A percentile compares a stretch with the other conserved stretches of the same genome.
Conservation (phyloP, 331 rosid species). For the Dryas integrifolia region DNA sequence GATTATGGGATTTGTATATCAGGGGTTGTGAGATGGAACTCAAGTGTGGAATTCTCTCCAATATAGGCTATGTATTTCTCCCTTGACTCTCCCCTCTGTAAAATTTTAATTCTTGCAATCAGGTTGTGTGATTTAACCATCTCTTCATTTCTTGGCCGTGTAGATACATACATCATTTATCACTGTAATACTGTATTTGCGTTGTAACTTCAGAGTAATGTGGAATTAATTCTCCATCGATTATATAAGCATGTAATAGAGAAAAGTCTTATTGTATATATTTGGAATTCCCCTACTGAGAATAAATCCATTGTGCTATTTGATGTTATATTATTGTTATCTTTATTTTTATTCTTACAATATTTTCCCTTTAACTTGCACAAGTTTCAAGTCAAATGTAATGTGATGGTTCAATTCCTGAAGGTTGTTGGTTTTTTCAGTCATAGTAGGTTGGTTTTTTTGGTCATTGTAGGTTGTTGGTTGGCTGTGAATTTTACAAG, state of each 20-base stretch:
- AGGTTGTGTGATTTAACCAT: conserved; percentile 43
- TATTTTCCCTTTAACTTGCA: too few relatives aligned
- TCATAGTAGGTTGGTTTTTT: too few relatives aligned
- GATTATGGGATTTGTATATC: conserved; percentile 30
- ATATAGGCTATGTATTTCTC: conserved; percentile 24
- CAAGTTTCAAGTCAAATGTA: too few relatives aligned
- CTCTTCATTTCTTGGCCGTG: conserved; percentile 45
- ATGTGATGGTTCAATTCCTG: too few relatives aligned
- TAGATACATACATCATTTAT: conserved; percentile 39
- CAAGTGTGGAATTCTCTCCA: conserved; percentile 34
- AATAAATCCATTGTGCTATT: conserved; percentile 1
- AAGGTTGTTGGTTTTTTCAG: too few relatives aligned
- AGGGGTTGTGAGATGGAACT: background rate
- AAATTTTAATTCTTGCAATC: conserved; percentile 39
- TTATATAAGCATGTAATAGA: background rate
- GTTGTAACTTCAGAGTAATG: conserved; percentile 37
- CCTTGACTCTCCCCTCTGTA: conserved; percentile 24
- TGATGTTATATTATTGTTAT: background rate
- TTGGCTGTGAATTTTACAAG: too few relatives aligned
- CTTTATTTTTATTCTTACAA: too few relatives aligned
- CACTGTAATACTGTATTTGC: conserved; percentile 38
- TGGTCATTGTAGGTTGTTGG: too few relatives aligned
- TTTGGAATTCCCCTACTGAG: background rate
- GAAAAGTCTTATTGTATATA: background rate
- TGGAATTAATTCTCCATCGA: conserved; percentile 10